A percentile compares a stretch with the other conserved stretches of the same genome.
These are phyloP conservation scores for Penicillium sp. DNA, from an alignment of 2,329 filamentous ascomycete genomes.

Conservation along the genomic window DNA sequence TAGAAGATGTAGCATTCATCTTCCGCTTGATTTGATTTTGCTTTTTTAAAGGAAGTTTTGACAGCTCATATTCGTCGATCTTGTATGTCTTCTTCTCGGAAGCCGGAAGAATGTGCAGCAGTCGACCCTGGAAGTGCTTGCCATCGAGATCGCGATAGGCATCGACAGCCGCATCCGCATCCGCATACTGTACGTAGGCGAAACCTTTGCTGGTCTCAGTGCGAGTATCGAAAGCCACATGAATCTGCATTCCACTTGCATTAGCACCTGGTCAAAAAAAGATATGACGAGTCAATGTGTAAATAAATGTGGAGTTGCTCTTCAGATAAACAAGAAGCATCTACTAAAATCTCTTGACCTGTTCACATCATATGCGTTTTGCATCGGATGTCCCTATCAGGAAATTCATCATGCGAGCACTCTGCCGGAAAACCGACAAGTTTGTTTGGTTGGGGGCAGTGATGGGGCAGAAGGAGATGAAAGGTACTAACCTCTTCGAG, in stretches of 20 bases:
- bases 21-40: constrained; percentile 86
- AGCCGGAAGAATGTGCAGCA: constrained; percentile 84
- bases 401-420: constrained; percentile 79
- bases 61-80: constrained; percentile 81
- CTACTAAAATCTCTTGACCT: constrained; percentile 99
- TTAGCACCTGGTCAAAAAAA: constrained; percentile 38
- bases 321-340: constrained; percentile 89
- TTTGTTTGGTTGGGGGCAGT: background rate
- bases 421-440: constrained; percentile 14
- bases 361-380: constrained; percentile 78
- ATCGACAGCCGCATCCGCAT: constrained; percentile 66
- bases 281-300: constrained; percentile 23
- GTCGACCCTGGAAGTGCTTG: constrained; percentile 82
- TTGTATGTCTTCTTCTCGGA: constrained; percentile 73
- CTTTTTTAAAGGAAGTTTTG: constrained; percentile 89
- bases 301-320: constrained; percentile 32
- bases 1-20: constrained; percentile 67
- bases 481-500: constrained; percentile 74
- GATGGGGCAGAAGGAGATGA: constrained; percentile 10
- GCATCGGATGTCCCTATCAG: constrained; percentile 99
- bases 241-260: constrained; percentile 60
- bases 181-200: constrained; percentile 73
- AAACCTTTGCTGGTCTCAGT: constrained; percentile 79
- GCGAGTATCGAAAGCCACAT: constrained; percentile 68
- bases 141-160: constrained; percentile 78